phyloP scores from a whole-genome alignment of 148 eudicot species.

The Vaccinium corymbosum region DNA sequence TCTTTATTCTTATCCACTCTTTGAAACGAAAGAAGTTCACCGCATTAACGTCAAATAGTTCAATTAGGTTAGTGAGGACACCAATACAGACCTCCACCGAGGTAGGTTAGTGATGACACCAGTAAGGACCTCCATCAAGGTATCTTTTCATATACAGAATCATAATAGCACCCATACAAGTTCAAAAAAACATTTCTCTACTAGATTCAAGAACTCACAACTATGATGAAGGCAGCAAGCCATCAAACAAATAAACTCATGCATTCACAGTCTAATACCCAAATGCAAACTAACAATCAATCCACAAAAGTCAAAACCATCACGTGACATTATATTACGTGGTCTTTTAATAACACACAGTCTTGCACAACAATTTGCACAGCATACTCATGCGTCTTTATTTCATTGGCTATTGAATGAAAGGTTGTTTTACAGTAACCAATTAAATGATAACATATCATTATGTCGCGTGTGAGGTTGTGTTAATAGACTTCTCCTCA shows the following conservation, averaged over 20 bases:
- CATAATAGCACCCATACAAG: neutral
- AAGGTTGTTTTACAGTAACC: neutral
- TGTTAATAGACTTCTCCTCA: neutral
- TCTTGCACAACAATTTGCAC: neutral
- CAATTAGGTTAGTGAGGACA: neutral
- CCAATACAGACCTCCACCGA: neutral
- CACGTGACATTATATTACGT: neutral
- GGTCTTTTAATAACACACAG: neutral
- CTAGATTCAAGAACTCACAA: neutral
- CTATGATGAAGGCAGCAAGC: neutral
- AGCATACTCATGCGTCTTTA: neutral
- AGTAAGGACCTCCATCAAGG: slow-evolving; percentile 1
- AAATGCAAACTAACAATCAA: neutral
- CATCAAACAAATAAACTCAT: neutral
- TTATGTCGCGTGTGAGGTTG: neutral
- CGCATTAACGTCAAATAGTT: neutral
- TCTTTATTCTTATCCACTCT: neutral
- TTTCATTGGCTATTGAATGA: neutral
- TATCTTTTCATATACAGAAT: neutral
- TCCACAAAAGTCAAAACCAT: neutral
- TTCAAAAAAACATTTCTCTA: neutral
- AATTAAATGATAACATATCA: neutral
- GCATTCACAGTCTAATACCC: neutral
- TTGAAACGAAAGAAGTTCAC: neutral
- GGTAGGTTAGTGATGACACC: neutral